Evolutionary conservation across 805 yeast genomes (phyloP), one percentile per base, ranked within the genome.

Genomic region (Clavispora phyllophila): DNA sequence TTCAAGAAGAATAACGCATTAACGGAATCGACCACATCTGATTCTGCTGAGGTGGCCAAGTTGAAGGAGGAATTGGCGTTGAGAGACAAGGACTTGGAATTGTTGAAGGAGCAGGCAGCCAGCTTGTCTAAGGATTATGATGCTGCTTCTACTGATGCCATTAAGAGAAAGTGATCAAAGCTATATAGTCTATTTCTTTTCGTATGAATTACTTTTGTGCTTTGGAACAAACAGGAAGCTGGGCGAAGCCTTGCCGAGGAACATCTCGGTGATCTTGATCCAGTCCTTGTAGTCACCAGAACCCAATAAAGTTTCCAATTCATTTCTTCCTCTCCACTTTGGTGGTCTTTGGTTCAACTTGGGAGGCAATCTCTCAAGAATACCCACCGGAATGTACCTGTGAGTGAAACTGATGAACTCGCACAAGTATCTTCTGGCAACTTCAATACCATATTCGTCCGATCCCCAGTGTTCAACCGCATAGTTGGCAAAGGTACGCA

Each of bases 391-490:
- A 41, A 91, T 79, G 62, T 93, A 93, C 53, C 99, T 73, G 60
- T 93, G 95, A 53, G 95, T 87, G 64, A 93, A 93, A 37, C 96
- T 85, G 59, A 93, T 71, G 63, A 88, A 93, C 65, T 93, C 99
- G 67, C 97, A 91, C 73, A 91, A 69, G 63, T 79, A 93, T 55
- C 98, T 74, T 63, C 99, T 81, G 12, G 96, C 82, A 50, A 79
- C 79, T 45, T 87, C 84, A 43, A 93, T 77, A 32, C 99, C 99
- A 62, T 83, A 91, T 55, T 87, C 96, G 59, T 93, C 99, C 0
- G 96, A 76, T 5, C 99, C 99, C 98, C 99, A 93, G 64, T 93
- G 98, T 53, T 88, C 88, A 51, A 93, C 72, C 0, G 99, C 97
- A 60, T 70, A 86, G 42, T 81, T 67, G 4, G 95, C 80, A 60